Conservation (phyloP, 495 filamentous ascomycete species). For the Collariella sp. region DNA sequence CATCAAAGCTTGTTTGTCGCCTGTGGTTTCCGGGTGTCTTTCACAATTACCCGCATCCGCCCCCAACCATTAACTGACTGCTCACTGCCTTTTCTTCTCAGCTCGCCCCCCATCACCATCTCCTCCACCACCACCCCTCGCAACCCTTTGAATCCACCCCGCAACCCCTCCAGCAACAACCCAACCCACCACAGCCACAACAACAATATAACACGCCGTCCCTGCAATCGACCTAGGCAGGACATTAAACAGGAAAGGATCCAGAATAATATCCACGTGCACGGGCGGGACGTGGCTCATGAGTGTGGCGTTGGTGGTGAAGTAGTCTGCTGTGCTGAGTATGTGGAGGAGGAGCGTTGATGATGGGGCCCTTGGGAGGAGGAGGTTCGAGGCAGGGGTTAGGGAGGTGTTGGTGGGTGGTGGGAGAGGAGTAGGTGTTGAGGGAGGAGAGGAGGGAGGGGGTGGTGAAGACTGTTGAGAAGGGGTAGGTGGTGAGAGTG, state of each 20-base stretch:
- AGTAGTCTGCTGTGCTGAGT: conserved; percentile 73
- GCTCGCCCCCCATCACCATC: background rate
- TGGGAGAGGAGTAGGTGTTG: conserved; percentile 45
- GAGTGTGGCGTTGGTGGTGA: conserved; percentile 57
- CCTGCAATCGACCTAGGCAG: conserved; percentile 62
- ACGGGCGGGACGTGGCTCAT: conserved; percentile 73
- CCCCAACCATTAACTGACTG: background rate
- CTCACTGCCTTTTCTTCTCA: conserved; percentile 27
- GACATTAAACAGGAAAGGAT: conserved; percentile 69
- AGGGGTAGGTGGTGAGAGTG: conserved; percentile 52
- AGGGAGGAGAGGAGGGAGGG: conserved; percentile 56
- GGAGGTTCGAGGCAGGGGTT: conserved; percentile 40
- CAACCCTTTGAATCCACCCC: conserved; percentile 23
- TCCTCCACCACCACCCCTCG: background rate
- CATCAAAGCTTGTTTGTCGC: background rate
- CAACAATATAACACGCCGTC: conserved; percentile 51
- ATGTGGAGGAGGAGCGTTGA: too few relatives aligned
- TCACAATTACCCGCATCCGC: background rate
- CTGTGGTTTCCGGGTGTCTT: background rate
- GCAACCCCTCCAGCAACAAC: conserved; percentile 34
- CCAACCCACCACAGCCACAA: conserved; percentile 47
- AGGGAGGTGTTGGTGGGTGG: background rate
- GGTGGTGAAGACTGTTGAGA: conserved; percentile 50
- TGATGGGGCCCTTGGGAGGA: too few relatives aligned
- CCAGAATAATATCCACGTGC: conserved; percentile 77